A percentile compares a stretch with the other conserved stretches of the same genome.
phyloP scores from a whole-genome alignment of 768 basidiomycete species.

The Lactarius hatsudake region DNA sequence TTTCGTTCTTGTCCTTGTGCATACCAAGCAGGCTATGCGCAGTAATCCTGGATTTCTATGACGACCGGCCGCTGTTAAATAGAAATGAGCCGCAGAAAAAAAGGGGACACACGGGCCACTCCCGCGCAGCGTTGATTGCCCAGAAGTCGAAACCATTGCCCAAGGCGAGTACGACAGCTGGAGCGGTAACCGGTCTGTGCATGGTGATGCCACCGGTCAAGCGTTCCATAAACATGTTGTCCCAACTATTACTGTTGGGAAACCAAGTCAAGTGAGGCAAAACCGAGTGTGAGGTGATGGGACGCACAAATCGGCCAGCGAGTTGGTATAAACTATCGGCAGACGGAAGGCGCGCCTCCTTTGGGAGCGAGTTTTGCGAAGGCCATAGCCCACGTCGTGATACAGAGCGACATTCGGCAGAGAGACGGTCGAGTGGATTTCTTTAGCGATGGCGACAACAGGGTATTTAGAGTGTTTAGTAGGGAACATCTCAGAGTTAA shows the following conservation, averaged over 20 bases:
- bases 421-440: neutral
- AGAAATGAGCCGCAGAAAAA: no score
- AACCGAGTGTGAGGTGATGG: neutral
- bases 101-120: constrained; percentile 54
- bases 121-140: constrained; percentile 64
- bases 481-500: neutral
- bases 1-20: constrained; percentile 10
- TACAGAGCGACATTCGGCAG: neutral
- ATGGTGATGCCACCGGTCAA: constrained; percentile 52
- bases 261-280: constrained; percentile 10
- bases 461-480: neutral
- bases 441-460: neutral
- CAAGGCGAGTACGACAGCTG: constrained; percentile 56
- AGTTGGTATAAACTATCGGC: constrained; percentile 11
- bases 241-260: constrained; percentile 61
- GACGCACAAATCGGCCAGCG: constrained; percentile 17
- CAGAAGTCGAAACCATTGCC: constrained; percentile 73
- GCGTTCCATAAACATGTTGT: constrained; percentile 58
- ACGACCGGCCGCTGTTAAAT: neutral
- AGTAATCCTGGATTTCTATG: constrained; percentile 16
- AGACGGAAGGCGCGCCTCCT: constrained; percentile 10
- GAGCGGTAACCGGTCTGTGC: constrained; percentile 51
- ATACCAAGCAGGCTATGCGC: constrained; percentile 16
- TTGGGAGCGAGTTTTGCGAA: neutral
- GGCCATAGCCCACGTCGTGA: constrained; percentile 10